Percentiles rank a stretch among this genome's conserved stretches.
Evolutionary conservation across 768 basidiomycete species (phyloP).

Genomic region (Lanmaoa pseudosensibilis): DNA sequence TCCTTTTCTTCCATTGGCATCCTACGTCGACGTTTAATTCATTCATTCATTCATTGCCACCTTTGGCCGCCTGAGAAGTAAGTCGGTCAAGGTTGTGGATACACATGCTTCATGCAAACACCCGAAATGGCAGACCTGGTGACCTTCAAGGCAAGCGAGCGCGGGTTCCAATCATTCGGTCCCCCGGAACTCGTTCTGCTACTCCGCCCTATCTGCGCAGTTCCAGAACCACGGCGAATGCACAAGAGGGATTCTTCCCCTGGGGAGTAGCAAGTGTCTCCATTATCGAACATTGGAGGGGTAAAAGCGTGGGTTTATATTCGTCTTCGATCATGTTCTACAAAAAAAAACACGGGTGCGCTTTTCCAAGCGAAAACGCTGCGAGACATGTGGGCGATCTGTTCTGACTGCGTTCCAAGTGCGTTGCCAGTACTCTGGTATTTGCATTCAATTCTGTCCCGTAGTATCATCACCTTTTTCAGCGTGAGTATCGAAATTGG

Average conservation of each 20-base stretch:
- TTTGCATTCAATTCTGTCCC: neutral
- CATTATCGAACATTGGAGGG: neutral
- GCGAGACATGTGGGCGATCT: neutral
- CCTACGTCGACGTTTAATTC: too few species aligned
- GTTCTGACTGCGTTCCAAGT: neutral
- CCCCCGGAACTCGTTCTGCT: neutral
- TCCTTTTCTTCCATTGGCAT: too few species aligned
- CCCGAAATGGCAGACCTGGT: neutral
- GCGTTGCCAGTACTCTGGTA: too few species aligned
- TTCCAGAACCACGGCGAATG: neutral
- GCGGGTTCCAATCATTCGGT: neutral
- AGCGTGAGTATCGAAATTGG: constrained; percentile 23
- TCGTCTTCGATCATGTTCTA: neutral
- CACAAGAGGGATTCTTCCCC: too few species aligned
- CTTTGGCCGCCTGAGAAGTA: neutral
- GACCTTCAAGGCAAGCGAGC: neutral
- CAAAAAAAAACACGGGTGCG: neutral
- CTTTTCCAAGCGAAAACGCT: too few species aligned
- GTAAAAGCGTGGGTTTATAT: neutral
- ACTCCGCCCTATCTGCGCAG: neutral
- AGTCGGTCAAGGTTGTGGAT: neutral
- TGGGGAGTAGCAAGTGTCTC: neutral
- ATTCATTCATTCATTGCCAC: neutral
- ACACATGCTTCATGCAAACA: neutral
- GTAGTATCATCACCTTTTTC: neutral